Percentiles rank a stretch among this genome's conserved stretches.
Evolutionary conservation across 441 rosid species (phyloP).

Genomic region (Syzygium syzygioides): DNA sequence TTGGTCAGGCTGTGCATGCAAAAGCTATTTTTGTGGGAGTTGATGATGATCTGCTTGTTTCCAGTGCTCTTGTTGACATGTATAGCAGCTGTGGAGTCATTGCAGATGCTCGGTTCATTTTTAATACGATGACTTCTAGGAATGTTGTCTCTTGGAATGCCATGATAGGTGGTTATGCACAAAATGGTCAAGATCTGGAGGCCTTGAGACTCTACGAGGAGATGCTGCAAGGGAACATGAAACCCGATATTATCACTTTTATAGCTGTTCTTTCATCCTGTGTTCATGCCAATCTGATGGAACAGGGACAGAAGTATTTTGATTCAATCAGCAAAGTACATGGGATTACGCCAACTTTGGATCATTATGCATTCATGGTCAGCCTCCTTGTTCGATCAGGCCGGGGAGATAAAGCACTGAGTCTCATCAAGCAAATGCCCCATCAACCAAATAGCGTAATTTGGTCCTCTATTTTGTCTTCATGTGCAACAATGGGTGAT

Average conservation of each 20-base stretch:
- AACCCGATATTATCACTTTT: constrained; percentile 35
- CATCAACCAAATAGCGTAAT: constrained; percentile 27
- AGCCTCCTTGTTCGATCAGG: constrained; percentile 35
- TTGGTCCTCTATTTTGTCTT: constrained; percentile 36
- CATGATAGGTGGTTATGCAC: constrained; percentile 35
- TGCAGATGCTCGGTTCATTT: constrained; percentile 20
- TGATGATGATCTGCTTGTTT: constrained; percentile 28
- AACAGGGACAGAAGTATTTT: constrained; percentile 28
- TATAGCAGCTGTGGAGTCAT: constrained; percentile 32
- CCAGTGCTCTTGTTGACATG: constrained; percentile 36
- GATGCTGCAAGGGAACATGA: constrained; percentile 24
- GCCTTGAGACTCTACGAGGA: constrained; percentile 29
- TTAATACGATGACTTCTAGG: constrained; percentile 17
- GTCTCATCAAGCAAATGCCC: constrained; percentile 29
- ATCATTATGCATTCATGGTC: constrained; percentile 34
- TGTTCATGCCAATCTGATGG: constrained; percentile 28
- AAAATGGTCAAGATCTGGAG: constrained; percentile 32
- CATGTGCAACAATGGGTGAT: constrained; percentile 21
- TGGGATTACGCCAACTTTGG: constrained; percentile 26
- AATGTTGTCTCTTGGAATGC: constrained; percentile 38
- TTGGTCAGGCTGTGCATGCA: constrained; percentile 33
- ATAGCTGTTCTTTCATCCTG: constrained; percentile 39
- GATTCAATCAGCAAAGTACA: constrained; percentile 28
- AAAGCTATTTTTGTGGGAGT: constrained; percentile 26
- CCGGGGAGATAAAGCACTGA: constrained; percentile 19